Base-by-base conservation (phyloP, 805 yeast species). In the Kuraishia ogatae region DNA sequence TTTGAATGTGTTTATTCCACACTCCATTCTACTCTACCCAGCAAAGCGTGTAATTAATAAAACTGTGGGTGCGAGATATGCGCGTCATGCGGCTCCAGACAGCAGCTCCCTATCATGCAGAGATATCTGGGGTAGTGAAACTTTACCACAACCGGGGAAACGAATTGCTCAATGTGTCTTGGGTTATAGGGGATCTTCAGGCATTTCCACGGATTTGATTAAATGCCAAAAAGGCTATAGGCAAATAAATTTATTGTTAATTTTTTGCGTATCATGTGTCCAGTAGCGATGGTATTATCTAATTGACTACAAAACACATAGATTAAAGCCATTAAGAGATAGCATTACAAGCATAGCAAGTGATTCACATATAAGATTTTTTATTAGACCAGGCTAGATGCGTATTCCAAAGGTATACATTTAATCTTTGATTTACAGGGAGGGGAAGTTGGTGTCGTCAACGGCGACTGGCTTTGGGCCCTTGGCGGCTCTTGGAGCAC, bases 361-460 rank as follows among this genome's bases (percentile, higher is more conserved):
- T 35, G 43, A 10, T 10, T 35, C 43, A 35, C 43, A 15, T 35
- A 35, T 35, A 35, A 13, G 3, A 3, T 35, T 35, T 35, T 35
- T 35, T 35, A 35, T 35, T 35, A 13, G 43, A 35, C 43, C n/a
- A 11, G 43, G 43, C 43, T 35, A 35, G 43, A 35, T 35, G 43
- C n/a, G 43, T 35, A 35, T 35, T 35, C 43, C 43, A 35, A 35
- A 35, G 43, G 43, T 35, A 13, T 35, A 35, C 43, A 8, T 35
- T 35, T 35, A 35, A 35, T 35, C 43, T 35, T 35, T 15, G 47
- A 47, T 46, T 63, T 62, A 78, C 71, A 85, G 82, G 68, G 90
- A 78, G 72, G 92, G 91, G 82, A 85, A 84, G 81, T 82, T 82
- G 70, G 78, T 76, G 71, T 83, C 86, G 70, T 79, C 75, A 63